Percentiles rank a stretch among this genome's conserved stretches.
phyloP scores from a whole-genome alignment of 2,329 filamentous ascomycete genomes.

The Chaetomium globosum region DNA sequence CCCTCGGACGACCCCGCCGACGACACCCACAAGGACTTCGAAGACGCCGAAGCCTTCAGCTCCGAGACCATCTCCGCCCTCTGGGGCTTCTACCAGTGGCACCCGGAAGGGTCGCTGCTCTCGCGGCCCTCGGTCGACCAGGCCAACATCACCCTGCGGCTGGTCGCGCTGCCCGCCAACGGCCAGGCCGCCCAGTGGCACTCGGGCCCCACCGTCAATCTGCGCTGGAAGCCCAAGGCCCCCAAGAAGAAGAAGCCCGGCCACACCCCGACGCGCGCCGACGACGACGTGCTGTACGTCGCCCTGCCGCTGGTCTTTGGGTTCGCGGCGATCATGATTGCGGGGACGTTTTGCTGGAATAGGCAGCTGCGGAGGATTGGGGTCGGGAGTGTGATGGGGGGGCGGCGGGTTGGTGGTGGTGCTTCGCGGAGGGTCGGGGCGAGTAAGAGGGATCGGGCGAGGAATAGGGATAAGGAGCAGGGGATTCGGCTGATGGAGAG shows the following conservation, averaged over 20 bases:
- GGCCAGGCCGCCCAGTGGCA: conserved; percentile 28
- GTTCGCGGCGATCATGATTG: conserved; percentile 50
- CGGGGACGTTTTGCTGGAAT: conserved; percentile 62
- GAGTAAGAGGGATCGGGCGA: conserved; percentile 39
- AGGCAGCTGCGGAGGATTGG: conserved; percentile 53
- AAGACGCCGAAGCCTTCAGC: conserved; percentile 39
- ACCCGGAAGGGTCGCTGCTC: conserved; percentile 37
- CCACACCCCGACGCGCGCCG: conserved; percentile 30
- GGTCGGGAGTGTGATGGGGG: conserved; percentile 57
- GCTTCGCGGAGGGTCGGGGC: conserved; percentile 38
- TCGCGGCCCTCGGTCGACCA: not conserved
- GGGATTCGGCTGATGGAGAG: conserved; percentile 52
- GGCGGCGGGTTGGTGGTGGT: conserved; percentile 45
- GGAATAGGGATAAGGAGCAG: conserved; percentile 41
- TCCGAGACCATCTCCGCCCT: conserved; percentile 44
- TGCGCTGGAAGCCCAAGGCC: conserved; percentile 40
- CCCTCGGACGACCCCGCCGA: conserved; percentile 16
- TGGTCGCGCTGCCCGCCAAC: conserved; percentile 45
- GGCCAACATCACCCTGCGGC: conserved; percentile 54
- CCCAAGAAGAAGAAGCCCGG: conserved; percentile 30
- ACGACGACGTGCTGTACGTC: conserved; percentile 52
- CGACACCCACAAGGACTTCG: not conserved
- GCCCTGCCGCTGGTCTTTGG: conserved; percentile 56
- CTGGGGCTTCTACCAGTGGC: conserved; percentile 54
- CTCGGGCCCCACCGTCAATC: conserved; percentile 48